Percentiles rank a stretch among this genome's conserved stretches.
These are phyloP conservation scores for Trypanosoma boissoni DNA, from an alignment of 208 protist genomes.

Conservation along the genomic window DNA sequence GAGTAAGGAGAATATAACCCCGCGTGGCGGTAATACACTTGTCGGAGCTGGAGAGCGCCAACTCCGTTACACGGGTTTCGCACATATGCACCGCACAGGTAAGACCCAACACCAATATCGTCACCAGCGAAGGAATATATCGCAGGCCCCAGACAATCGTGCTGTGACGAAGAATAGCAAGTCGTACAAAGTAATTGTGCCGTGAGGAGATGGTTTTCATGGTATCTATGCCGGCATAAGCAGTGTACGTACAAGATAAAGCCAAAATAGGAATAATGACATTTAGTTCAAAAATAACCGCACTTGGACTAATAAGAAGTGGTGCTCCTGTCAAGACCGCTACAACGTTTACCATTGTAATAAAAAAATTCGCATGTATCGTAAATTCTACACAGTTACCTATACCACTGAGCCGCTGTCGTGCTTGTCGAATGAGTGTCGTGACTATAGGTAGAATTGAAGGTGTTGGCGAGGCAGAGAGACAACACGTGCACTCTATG, in stretches of 20 bases:
- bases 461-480: constrained; percentile 67
- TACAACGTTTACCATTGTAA: constrained; percentile 65
- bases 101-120: constrained; percentile 66
- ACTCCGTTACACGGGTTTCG: constrained; percentile 22
- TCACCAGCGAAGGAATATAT: constrained; percentile 64
- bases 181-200: constrained; percentile 84
- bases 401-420: constrained; percentile 78
- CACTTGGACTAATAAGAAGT: constrained; percentile 64
- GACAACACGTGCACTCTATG: constrained; percentile 74
- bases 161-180: constrained; percentile 79
- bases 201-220: constrained; percentile 84
- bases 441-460: constrained; percentile 81
- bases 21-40: constrained; percentile 50
- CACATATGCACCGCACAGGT: constrained; percentile 43
- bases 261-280: constrained; percentile 78
- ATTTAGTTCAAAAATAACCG: constrained; percentile 80
- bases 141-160: constrained; percentile 75
- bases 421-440: constrained; percentile 79
- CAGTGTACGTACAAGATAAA: constrained; percentile 81
- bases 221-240: constrained; percentile 69
- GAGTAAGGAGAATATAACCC: constrained; percentile 76
- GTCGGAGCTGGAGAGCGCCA: constrained; percentile 34
- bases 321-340: constrained; percentile 51
- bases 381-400: constrained; percentile 82
- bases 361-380: constrained; percentile 76